Evolutionary conservation across 2,329 filamentous ascomycete species (phyloP), one percentile per base, ranked within the genome.

Genomic region (Emericellopsis atlantica): DNA sequence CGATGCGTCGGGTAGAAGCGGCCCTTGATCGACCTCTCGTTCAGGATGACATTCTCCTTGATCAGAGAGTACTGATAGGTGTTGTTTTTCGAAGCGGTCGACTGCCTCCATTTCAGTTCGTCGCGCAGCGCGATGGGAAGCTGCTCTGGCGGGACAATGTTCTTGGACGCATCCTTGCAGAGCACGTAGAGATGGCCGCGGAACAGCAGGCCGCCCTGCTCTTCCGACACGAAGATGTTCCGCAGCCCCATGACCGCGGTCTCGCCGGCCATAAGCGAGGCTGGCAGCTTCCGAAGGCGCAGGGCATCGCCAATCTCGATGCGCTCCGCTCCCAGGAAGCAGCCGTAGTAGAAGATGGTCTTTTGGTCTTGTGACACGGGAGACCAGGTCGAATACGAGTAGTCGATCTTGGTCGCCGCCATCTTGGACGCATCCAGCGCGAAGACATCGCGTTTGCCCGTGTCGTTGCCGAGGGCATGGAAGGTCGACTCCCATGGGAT

Each of bases 1-100:
- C 65, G 61, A 43, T 66, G 57, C n/a, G 69, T 70, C 14, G 73
- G 68, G 56, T 78, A 77, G 56, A 76, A 76, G n/a, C 74, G 62
- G 39, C 74, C 74, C 43, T 64, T 61, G 39, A 77, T 61, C 18
- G 61, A 60, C 12, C 53, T 51, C 49, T 75, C 72, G 45, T 67
- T 62, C 16, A 73, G 51, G 36, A 63, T 57, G n/a, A 59, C 55
- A 46, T 68, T 66, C 44, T 70, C 67, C 45, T 59, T 60, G 23
- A 66, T 58, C 34, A 71, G 51, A 4, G 54, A 51, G 51, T 59
- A 64, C 51, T 49, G 60, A 60, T 47, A 66, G 49, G 48, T 61
- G n/a, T 6, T 23, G 42, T 51, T 48, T 18, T 40, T 51, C 36
- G 54, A 56, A 39, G 44, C 56, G 40, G 55, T 55, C 48, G 50